Percentiles rank a stretch among this genome's conserved stretches.
Evolutionary conservation across 257 asterid species (phyloP).

Genomic region (Scutellaria baicalensis): DNA sequence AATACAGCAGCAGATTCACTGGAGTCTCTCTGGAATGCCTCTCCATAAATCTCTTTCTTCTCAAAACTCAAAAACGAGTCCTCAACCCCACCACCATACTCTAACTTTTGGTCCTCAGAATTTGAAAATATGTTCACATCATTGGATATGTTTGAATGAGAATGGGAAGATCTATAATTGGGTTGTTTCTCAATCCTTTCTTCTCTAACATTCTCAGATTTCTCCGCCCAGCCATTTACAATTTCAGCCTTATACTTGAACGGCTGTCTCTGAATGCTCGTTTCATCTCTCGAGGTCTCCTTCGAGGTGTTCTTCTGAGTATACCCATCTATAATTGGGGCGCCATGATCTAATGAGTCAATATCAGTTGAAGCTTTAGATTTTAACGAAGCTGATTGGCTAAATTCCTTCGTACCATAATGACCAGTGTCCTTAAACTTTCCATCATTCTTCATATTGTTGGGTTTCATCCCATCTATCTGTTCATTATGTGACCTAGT

Average conservation of each 20-base stretch:
- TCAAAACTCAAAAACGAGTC: slow-evolving; percentile 18
- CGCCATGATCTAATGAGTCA: slow-evolving; percentile 17
- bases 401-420: slow-evolving; percentile 25
- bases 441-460: slow-evolving; percentile 21
- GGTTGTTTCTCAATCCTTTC: slow-evolving; percentile 24
- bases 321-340: slow-evolving; percentile 23
- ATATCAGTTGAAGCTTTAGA: slow-evolving; percentile 33
- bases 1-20: slow-evolving; percentile 34
- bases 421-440: slow-evolving; percentile 17
- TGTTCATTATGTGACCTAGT: slow-evolving; percentile 27
- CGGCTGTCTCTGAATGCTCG: slow-evolving; percentile 13
- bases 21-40: slow-evolving; percentile 17
- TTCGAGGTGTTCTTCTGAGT: slow-evolving; percentile 21
- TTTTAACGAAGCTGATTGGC: slow-evolving; percentile 24
- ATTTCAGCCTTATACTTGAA: slow-evolving; percentile 23
- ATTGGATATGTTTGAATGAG: slow-evolving; percentile 26
- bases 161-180: slow-evolving; percentile 24
- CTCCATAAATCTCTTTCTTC: slow-evolving; percentile 15
- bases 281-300: slow-evolving; percentile 20
- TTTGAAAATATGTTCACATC: slow-evolving; percentile 27
- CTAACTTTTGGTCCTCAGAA: slow-evolving; percentile 23
- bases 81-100: slow-evolving; percentile 19
- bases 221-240: slow-evolving; percentile 18
- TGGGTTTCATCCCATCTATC: slow-evolving; percentile 13
- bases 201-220: slow-evolving; percentile 28